A percentile compares a stretch with the other conserved stretches of the same genome.
Evolutionary conservation across 257 asterid species (phyloP).

Genomic region (Parsonsia alboflavescens): DNA sequence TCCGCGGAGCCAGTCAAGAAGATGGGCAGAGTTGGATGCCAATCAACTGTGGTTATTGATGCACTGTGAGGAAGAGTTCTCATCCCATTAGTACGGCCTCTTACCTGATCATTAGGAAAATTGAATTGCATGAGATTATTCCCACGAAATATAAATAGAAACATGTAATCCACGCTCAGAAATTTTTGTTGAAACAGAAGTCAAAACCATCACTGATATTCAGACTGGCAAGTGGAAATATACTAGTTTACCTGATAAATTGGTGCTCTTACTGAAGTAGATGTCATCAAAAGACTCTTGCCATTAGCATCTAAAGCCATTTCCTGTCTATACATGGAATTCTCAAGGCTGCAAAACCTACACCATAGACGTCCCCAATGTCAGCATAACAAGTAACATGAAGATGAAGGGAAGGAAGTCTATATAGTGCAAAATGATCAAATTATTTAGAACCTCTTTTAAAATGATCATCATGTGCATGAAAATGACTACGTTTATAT

Average conservation of each 20-base stretch:
- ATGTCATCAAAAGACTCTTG: conserved; percentile 72
- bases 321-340: conserved; percentile 49
- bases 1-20: conserved; percentile 91
- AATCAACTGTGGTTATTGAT: conserved; percentile 78
- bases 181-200: neutral
- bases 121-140: neutral
- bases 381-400: neutral
- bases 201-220: neutral
- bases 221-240: neutral
- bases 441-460: neutral
- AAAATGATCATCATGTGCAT: neutral
- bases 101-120: conserved; percentile 41
- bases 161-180: neutral
- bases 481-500: neutral
- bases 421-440: neutral
- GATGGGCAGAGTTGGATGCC: conserved; percentile 90
- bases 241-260: conserved; percentile 56
- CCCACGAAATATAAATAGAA: neutral
- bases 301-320: conserved; percentile 87
- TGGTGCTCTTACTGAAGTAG: conserved; percentile 65
- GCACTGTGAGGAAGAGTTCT: conserved; percentile 64
- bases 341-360: conserved; percentile 59
- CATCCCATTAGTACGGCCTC: conserved; percentile 53
- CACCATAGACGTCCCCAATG: conserved; percentile 6
- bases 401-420: neutral